A percentile compares a stretch with the other conserved stretches of the same genome.
Conservation (phyloP, 2,329 filamentous ascomycete species). For the Basipetospora chlamydospora region DNA sequence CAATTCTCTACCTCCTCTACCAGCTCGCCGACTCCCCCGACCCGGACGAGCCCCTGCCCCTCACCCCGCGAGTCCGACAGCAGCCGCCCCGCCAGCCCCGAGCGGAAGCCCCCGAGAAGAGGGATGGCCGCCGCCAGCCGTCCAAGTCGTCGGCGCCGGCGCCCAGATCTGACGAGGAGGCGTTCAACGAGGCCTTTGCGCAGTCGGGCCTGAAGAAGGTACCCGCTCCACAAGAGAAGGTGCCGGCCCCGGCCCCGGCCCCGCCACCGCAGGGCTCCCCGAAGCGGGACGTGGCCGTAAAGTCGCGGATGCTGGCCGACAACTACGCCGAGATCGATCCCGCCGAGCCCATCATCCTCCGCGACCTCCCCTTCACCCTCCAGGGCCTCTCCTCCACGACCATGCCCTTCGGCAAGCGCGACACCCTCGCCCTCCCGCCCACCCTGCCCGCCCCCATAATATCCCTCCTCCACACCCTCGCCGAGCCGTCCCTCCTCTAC, state of each 20-base stretch:
- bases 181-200: conserved; percentile 38
- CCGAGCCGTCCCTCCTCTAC: conserved; percentile 89
- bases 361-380: conserved; percentile 81
- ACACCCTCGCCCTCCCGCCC: conserved; percentile 59
- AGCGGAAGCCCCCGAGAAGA: conserved; percentile 20
- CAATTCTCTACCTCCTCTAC: conserved; percentile 82
- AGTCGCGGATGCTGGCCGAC: conserved; percentile 41
- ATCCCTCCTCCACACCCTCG: conserved; percentile 74
- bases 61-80: conserved; percentile 25
- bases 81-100: conserved; percentile 22
- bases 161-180: conserved; percentile 30
- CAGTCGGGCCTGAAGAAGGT: conserved; percentile 33
- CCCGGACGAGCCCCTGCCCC: conserved; percentile 34
- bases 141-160: conserved; percentile 21
- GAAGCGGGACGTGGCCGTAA: conserved; percentile 37
- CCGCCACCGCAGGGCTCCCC: conserved; percentile 14
- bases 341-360: conserved; percentile 50
- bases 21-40: conserved; percentile 59
- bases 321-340: conserved; percentile 44
- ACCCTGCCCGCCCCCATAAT: conserved; percentile 73
- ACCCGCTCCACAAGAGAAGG: conserved; percentile 13
- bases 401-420: conserved; percentile 56
- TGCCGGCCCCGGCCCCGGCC: not conserved
- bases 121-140: conserved; percentile 20
- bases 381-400: conserved; percentile 85